A percentile compares a stretch with the other conserved stretches of the same genome.
Evolutionary conservation across 305 asterid genomes (phyloP).

Genomic region (Nicotiana rustica): DNA sequence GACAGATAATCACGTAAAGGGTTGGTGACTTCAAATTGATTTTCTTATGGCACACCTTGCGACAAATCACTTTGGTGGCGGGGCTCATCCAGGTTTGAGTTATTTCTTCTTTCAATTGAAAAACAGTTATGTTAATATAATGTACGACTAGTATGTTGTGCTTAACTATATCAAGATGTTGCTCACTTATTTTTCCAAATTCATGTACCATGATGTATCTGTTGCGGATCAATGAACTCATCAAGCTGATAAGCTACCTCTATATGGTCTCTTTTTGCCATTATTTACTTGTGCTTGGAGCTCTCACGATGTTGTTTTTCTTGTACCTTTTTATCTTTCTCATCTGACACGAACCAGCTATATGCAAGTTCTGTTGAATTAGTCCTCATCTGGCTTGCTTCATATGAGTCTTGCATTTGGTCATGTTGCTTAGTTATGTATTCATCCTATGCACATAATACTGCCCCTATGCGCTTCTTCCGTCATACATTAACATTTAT

Average conservation of each 20-base stretch:
- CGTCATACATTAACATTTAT: background rate
- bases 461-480: background rate
- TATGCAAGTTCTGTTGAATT: constrained; percentile 22
- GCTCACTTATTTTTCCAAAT: constrained; percentile 12
- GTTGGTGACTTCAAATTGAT: constrained; percentile 44
- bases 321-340: constrained; percentile 16
- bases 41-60: constrained; percentile 66
- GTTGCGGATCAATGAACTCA: background rate
- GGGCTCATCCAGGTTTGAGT: constrained; percentile 64
- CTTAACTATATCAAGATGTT: background rate
- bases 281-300: background rate
- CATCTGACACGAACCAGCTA: background rate
- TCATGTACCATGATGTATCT: constrained; percentile 3
- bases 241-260: background rate
- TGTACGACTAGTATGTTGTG: background rate
- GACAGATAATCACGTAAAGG: constrained; percentile 36
- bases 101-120: constrained; percentile 29
- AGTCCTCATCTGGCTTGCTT: background rate
- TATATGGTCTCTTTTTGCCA: constrained; percentile 8
- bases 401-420: background rate
- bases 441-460: background rate
- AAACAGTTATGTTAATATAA: background rate
- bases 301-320: background rate
- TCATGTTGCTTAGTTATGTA: background rate
- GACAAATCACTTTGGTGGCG: constrained; percentile 59